Base-by-base conservation (phyloP, 768 basidiomycete species). In the Phlebiopsis gigantea region DNA sequence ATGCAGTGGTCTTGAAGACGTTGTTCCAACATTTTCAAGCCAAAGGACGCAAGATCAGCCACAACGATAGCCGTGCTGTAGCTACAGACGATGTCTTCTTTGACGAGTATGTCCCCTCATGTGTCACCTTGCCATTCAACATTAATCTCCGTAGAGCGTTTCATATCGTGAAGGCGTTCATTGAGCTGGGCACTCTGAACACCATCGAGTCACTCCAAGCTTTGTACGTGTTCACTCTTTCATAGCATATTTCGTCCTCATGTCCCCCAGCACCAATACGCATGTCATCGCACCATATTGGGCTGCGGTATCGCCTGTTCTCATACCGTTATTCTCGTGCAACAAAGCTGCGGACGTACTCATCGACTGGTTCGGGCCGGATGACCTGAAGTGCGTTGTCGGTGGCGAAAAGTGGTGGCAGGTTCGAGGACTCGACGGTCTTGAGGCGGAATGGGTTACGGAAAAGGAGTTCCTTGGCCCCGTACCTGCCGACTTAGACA, bases 341-440 rank as follows among this genome's bases (percentile, higher is more conserved):
- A 81, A 83, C 58, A 65, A 68, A 14, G 81, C 87, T 1, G 87
- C 87, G n/a, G 82, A 85, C 53, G 60, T 76, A n/a, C 72, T 92
- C 21, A 81, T 88, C 43, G 71, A 82, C 51, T 88, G 84, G 73
- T 83, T 90, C 53, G 87, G 87, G 1, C 83, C 86, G 0, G 82
- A 87, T 29, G 81, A 85, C 59, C 77, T 90, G 26, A 78, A 80
- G 64, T 69, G 75, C 26, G 79, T 88, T 14, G 84, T 88, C 9
- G 90, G 90, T 25, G 90, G 89, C 2, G 81, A 82, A 56, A 76
- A 83, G 55, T 93, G 89, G 90, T 91, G 89, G 90, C 88, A 90
- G 69, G 83, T 90, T 29, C 77, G 88, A 41, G 85, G 85, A 6
- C 70, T 88, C 28, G 78, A 81, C 54, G 88, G 88, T 1, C 72